Base-by-base conservation (phyloP, 1,284 basidiomycete genomes). In the Puccinia triticina region DNA sequence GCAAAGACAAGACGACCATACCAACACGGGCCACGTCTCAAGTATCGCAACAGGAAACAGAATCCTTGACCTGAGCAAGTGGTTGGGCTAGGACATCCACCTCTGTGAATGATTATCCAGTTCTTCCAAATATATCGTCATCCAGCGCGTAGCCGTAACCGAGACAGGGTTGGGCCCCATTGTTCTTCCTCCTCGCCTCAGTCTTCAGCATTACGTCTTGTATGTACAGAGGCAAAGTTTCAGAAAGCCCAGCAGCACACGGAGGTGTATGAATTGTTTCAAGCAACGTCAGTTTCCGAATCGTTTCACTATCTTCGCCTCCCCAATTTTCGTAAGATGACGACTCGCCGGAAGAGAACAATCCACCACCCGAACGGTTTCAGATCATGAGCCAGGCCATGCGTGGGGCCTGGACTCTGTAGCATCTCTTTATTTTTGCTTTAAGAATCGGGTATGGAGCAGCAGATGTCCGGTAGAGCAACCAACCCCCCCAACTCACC, bases 321-420 rank as follows among this genome's bases (percentile, higher is more conserved):
- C 64, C 64, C 21, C 5, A 23, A 66, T 66, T 57, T 66, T 66
- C 64, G 64, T 66, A 37, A 66, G 14, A 11, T 66, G 34, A 43
- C 34, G 64, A 66, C 32, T 66, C 64, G 8, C 64, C 64, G 64
- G 64, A 66, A 66, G 64, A 66, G 64, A 66, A 66, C 34, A 66
- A 66, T 43, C 34, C 34, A 66, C 43, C 37, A 66, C 64, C 34
- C 14, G 37, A 66, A 43, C 5, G 32, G 64, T 66, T 66, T 66
- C 37, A 66, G 64, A 37, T 43, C 18, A 40, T n/a, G 64, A 18
- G 64, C 37, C 64, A 66, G 32, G 61, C 34, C 61, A 18, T 64
- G 10, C 61, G 34, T 34, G 34, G 61, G 61, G n/a, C n/a, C n/a
- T n/a, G n/a, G n/a, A n/a, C n/a, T 59, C 57, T 59, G 57, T 23